Evolutionary conservation across 306 rosid genomes (phyloP).

Genomic region (Urtica urens): DNA sequence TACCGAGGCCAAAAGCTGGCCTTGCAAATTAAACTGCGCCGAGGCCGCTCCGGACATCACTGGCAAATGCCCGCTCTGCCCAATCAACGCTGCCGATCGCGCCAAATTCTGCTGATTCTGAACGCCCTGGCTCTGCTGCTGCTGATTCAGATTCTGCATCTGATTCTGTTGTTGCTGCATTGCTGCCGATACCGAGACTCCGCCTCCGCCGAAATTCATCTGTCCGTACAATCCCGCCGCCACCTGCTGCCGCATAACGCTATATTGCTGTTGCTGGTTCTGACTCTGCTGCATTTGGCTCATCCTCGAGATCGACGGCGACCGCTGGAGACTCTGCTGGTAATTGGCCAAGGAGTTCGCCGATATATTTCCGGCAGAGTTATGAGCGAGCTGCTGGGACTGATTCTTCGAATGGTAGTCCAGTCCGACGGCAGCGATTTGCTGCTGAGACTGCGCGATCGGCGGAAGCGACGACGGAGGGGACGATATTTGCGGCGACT

Average conservation of each 20-base stretch:
- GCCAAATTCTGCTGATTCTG: slow-evolving; percentile 45
- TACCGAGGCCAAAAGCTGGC: slow-evolving; percentile 72
- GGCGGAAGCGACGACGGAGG: slow-evolving; percentile 35
- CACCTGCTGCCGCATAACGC: slow-evolving; percentile 53
- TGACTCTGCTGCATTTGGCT: slow-evolving; percentile 60
- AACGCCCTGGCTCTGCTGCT: slow-evolving; percentile 16
- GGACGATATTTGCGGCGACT: slow-evolving; percentile 50
- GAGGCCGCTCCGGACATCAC: slow-evolving; percentile 50
- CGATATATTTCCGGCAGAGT: slow-evolving; percentile 30
- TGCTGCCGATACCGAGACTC: slow-evolving; percentile 13
- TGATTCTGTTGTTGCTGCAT: slow-evolving; percentile 41
- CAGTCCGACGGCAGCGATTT: slow-evolving; percentile 28
- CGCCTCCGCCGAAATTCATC: slow-evolving; percentile 58
- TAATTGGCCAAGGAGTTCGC: slow-evolving; percentile 34
- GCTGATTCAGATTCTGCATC: slow-evolving; percentile 40
- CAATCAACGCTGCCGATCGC: slow-evolving; percentile 51
- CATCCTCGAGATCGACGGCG: slow-evolving; percentile 43
- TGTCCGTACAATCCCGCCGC: slow-evolving; percentile 38
- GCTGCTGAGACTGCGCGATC: too few species aligned
- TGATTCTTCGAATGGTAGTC: slow-evolving; percentile 33
- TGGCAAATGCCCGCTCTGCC: slow-evolving; percentile 72
- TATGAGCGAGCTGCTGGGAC: slow-evolving; percentile 15
- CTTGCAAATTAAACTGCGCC: slow-evolving; percentile 45
- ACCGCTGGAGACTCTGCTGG: slow-evolving; percentile 50
- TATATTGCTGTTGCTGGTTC: slow-evolving; percentile 46